Conservation (phyloP, 1,139 yeast species). For the Chernovozyma sophiae-reginae region DNA sequence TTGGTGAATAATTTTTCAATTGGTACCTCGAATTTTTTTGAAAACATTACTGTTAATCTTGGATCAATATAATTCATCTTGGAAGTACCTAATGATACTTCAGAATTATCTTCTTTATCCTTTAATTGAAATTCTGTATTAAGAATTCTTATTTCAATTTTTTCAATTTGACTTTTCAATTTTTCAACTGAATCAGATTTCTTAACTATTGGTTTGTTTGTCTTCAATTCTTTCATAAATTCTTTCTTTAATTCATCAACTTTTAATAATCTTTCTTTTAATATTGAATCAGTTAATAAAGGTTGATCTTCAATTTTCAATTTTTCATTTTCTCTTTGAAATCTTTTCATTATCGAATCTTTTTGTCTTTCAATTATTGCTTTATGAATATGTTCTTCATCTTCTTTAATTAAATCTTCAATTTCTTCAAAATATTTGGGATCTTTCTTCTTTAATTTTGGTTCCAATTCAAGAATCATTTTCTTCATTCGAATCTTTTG, state of each 20-base stretch:
- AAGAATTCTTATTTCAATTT: slow-evolving; percentile 65
- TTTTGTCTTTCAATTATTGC: slow-evolving; percentile 55
- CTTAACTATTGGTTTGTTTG: slow-evolving; percentile 58
- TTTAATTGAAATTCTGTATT: slow-evolving; percentile 71
- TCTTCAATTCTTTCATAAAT: slow-evolving; percentile 55
- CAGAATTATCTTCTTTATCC: slow-evolving; percentile 92
- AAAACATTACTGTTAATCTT: slow-evolving; percentile 81
- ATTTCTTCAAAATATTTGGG: slow-evolving; percentile 63
- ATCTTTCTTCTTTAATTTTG: slow-evolving; percentile 48
- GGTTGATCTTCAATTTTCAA: slow-evolving; percentile 54
- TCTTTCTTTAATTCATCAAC: slow-evolving; percentile 54
- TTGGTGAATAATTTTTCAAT: slow-evolving; percentile 89
- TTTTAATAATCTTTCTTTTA: slow-evolving; percentile 56
- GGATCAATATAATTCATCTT: slow-evolving; percentile 96
- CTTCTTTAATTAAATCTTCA: slow-evolving; percentile 65
- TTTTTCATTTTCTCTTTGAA: slow-evolving; percentile 75
- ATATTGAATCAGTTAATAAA: slow-evolving; percentile 48
- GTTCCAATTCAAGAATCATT: slow-evolving; percentile 66
- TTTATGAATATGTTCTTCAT: slow-evolving; percentile 55
- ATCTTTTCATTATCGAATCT: slow-evolving; percentile 61
- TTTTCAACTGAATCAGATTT: slow-evolving; percentile 62
- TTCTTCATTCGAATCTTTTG: slow-evolving; percentile 70
- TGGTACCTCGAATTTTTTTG: slow-evolving; percentile 83
- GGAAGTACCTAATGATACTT: slow-evolving; percentile 89
- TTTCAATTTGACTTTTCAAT: slow-evolving; percentile 66